These are phyloP conservation scores for Rhodotorula paludigena DNA, from an alignment of 768 basidiomycete species.

Conservation along the genomic window DNA sequence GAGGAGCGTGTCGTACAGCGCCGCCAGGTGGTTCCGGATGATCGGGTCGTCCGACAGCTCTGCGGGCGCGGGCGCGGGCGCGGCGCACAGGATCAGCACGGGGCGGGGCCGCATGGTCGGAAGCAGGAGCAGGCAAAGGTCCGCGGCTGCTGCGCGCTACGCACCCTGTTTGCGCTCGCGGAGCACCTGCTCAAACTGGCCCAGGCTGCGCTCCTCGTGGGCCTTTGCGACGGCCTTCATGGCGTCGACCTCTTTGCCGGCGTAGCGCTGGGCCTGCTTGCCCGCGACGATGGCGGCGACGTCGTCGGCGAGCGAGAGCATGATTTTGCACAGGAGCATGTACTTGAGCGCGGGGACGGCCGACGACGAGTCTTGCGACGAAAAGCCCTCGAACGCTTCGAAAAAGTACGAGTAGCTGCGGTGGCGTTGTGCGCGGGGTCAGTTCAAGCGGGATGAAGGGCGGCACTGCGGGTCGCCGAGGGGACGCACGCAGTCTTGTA, in stretches of 20 bases:
- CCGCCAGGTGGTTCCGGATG: conserved; percentile 87
- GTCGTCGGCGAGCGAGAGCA: conserved; percentile 94
- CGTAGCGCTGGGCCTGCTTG: conserved; percentile 83
- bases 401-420: conserved; percentile 83
- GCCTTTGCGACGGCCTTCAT: conserved; percentile 93
- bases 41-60: conserved; percentile 93
- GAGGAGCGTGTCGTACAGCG: conserved; percentile 89
- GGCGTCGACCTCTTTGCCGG: conserved; percentile 83
- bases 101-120: no score
- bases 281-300: conserved; percentile 77
- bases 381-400: conserved; percentile 88
- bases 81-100: no score
- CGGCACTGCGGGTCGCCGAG: no score
- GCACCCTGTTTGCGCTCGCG: conserved; percentile 76
- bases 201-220: conserved; percentile 83
- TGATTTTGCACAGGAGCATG: conserved; percentile 96
- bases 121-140: no score
- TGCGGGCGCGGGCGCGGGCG: conserved; percentile 45
- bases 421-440: neutral
- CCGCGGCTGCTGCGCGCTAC: no score
- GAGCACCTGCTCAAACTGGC: conserved; percentile 80
- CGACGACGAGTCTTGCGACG: conserved; percentile 57
- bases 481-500: conserved; percentile 69
- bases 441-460: no score
- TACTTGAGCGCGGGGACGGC: conserved; percentile 89